phyloP scores from a whole-genome alignment of 2,329 filamentous ascomycete species.

The Calonectria montana region DNA sequence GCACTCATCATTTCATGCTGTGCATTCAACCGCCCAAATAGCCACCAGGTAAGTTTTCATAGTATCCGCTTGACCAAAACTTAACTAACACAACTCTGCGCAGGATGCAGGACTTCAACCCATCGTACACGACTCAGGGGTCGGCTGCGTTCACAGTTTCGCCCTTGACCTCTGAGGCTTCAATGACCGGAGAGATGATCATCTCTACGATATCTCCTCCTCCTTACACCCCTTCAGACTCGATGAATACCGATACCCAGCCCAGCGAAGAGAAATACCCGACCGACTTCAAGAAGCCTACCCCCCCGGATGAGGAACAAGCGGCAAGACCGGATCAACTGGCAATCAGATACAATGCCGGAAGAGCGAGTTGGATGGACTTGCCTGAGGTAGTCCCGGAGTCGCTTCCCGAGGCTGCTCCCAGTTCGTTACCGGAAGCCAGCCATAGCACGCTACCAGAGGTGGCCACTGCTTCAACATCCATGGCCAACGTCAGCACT shows the following conservation, averaged over 20 bases:
- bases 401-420: background rate
- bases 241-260: background rate
- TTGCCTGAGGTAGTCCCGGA: constrained; percentile 4
- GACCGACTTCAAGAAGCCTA: background rate
- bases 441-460: background rate
- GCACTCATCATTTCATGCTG: background rate
- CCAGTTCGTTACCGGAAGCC: background rate
- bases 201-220: constrained; percentile 10
- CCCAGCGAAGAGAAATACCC: background rate
- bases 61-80: background rate
- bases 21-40: background rate
- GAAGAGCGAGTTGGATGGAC: background rate
- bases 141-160: constrained; percentile 8
- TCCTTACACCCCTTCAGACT: constrained; percentile 8
- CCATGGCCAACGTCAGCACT: background rate
- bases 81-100: background rate
- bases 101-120: constrained; percentile 14
- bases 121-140: background rate
- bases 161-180: background rate
- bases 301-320: background rate
- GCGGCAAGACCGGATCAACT: background rate
- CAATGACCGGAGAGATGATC: background rate
- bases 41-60: background rate
- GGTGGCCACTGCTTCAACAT: background rate
- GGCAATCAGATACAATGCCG: background rate